These are phyloP conservation scores for Trichoderma sp. DNA, from an alignment of 2,329 filamentous ascomycete species.

Conservation along the genomic window DNA sequence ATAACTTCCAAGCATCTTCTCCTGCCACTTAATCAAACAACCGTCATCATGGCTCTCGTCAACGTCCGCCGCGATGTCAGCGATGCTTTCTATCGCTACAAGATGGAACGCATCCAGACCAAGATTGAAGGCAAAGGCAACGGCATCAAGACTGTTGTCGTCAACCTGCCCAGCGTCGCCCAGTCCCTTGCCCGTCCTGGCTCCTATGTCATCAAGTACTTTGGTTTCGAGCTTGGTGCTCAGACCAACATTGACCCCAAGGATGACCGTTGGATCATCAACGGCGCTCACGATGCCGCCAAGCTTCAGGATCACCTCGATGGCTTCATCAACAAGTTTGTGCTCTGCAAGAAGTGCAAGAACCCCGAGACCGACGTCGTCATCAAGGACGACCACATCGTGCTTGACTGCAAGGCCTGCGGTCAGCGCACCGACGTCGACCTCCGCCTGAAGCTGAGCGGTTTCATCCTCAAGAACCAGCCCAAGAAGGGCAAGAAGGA, in stretches of 20 bases:
- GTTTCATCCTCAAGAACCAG: slow-evolving; percentile 96
- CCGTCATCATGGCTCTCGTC: slow-evolving; percentile 87
- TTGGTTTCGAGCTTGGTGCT: slow-evolving; percentile 96
- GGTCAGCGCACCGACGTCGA: slow-evolving; percentile 92
- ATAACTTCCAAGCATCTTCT: background rate
- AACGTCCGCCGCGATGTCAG: slow-evolving; percentile 98
- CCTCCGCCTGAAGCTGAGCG: slow-evolving; percentile 89
- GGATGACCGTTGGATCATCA: slow-evolving; percentile 99
- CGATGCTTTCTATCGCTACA: slow-evolving; percentile 99
- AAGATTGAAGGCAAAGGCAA: slow-evolving; percentile 99
- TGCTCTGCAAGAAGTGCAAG: slow-evolving; percentile 99
- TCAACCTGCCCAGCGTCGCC: slow-evolving; percentile 94
- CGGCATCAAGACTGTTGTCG: slow-evolving; percentile 97
- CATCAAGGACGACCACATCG: slow-evolving; percentile 90
- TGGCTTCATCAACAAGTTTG: slow-evolving; percentile 97
- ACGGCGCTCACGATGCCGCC: slow-evolving; percentile 89
- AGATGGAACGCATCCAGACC: slow-evolving; percentile 98
- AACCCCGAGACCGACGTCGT: slow-evolving; percentile 97
- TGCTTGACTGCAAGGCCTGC: slow-evolving; percentile 98
- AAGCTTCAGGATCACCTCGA: slow-evolving; percentile 99
- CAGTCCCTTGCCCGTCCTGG: slow-evolving; percentile 89
- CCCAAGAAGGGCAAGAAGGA: slow-evolving; percentile 95
- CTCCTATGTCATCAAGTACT: slow-evolving; percentile 98
- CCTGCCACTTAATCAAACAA: slow-evolving; percentile 34
- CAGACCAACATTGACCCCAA: slow-evolving; percentile 97